These are phyloP conservation scores for Arctium lappa DNA, from an alignment of 129 eudicot genomes.

Conservation along the genomic window DNA sequence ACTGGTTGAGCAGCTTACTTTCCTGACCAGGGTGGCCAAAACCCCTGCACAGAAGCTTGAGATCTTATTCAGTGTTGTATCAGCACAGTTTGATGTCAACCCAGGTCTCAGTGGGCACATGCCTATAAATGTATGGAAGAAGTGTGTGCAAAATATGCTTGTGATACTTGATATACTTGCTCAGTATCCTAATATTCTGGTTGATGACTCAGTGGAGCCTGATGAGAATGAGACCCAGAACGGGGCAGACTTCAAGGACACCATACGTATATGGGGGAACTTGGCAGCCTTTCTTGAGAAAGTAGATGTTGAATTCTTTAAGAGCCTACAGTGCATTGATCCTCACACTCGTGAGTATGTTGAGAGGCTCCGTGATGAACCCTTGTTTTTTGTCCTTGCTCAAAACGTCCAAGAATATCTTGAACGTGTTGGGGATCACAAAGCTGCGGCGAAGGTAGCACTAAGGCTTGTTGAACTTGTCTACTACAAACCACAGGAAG, in stretches of 20 bases:
- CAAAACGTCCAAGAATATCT: slow-evolving; percentile 79
- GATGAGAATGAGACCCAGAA: slow-evolving; percentile 89
- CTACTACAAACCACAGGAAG: slow-evolving; percentile 84
- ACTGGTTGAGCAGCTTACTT: slow-evolving; percentile 70
- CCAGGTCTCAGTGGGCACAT: slow-evolving; percentile 73
- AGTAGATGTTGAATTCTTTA: slow-evolving; percentile 69
- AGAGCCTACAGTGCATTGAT: slow-evolving; percentile 79
- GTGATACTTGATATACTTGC: slow-evolving; percentile 65
- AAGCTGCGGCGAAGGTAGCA: slow-evolving; percentile 80
- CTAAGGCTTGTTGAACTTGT: slow-evolving; percentile 76
- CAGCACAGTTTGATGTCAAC: slow-evolving; percentile 90
- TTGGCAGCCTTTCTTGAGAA: slow-evolving; percentile 77
- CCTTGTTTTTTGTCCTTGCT: slow-evolving; percentile 70
- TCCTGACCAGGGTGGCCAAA: slow-evolving; percentile 63
- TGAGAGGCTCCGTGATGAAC: slow-evolving; percentile 88
- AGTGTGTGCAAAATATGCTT: slow-evolving; percentile 81
- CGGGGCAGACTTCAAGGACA: slow-evolving; percentile 59
- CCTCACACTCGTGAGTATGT: slow-evolving; percentile 89
- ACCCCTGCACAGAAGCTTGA: slow-evolving; percentile 96
- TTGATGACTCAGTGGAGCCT: slow-evolving; percentile 78
- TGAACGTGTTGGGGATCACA: slow-evolving; percentile 61
- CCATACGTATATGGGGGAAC: slow-evolving; percentile 85
- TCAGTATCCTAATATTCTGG: slow-evolving; percentile 64
- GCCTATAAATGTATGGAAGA: slow-evolving; percentile 82
- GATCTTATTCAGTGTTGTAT: slow-evolving; percentile 72